These are phyloP conservation scores for Trichoderma sp. DNA, from an alignment of 2,329 filamentous ascomycete species.

Conservation along the genomic window DNA sequence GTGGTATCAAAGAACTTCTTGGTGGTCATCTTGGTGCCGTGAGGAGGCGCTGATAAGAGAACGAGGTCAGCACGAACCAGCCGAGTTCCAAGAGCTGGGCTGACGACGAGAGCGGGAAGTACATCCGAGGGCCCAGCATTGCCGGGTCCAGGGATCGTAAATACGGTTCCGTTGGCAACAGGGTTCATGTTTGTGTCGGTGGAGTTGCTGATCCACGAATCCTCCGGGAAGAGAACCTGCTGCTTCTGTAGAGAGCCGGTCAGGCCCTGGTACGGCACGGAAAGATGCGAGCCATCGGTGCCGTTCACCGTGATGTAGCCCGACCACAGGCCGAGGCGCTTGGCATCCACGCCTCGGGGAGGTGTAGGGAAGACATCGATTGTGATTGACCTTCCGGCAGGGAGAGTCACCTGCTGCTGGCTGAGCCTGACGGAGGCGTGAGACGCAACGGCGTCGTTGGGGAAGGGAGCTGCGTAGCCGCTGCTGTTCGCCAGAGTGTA, in stretches of 20 bases:
- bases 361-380: slow-evolving; percentile 52
- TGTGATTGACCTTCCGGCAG: slow-evolving; percentile 48
- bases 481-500: slow-evolving; percentile 50
- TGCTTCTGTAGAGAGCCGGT: slow-evolving; percentile 42
- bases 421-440: slow-evolving; percentile 51
- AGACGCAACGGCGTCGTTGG: slow-evolving; percentile 48
- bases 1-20: slow-evolving; percentile 45
- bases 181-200: slow-evolving; percentile 38
- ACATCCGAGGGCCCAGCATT: slow-evolving; percentile 38
- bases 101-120: slow-evolving; percentile 47
- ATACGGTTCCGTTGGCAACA: slow-evolving; percentile 44
- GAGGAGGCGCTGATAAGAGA: slow-evolving; percentile 40
- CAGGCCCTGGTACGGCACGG: slow-evolving; percentile 49
- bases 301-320: slow-evolving; percentile 49
- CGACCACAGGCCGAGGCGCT: slow-evolving; percentile 48
- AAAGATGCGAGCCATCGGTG: slow-evolving; percentile 44
- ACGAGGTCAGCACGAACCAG: slow-evolving; percentile 52
- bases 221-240: slow-evolving; percentile 33
- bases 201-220: slow-evolving; percentile 41
- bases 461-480: slow-evolving; percentile 48
- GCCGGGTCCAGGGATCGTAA: slow-evolving; percentile 48
- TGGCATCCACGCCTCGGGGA: slow-evolving; percentile 42
- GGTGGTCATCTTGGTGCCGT: slow-evolving; percentile 34
- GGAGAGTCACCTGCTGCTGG: slow-evolving; percentile 49
- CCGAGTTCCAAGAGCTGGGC: slow-evolving; percentile 51